A percentile compares a stretch with the other conserved stretches of the same genome.
Evolutionary conservation across 2,329 filamentous ascomycete genomes (phyloP).

Genomic region (Knufia petricola): DNA sequence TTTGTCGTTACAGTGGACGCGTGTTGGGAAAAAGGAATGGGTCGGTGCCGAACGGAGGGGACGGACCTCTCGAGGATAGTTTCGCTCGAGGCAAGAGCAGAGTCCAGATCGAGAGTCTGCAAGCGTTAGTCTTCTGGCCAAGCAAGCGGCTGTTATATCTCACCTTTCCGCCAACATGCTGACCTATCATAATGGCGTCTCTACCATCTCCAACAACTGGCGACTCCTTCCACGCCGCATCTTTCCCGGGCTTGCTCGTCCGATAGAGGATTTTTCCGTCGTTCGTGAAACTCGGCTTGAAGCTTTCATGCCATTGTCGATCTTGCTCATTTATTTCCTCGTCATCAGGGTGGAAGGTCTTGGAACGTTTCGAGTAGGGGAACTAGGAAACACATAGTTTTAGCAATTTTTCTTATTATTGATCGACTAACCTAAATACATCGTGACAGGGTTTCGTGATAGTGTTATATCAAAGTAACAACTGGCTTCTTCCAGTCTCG

Average conservation of each 20-base stretch:
- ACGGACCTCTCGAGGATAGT: conserved; percentile 47
- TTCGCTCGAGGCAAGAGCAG: conserved; percentile 12
- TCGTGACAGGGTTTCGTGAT: conserved; percentile 25
- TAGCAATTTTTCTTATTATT: conserved; percentile 34
- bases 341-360: conserved; percentile 53
- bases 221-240: conserved; percentile 5
- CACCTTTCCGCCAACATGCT: not conserved
- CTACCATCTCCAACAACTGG: not conserved
- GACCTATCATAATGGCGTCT: not conserved
- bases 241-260: conserved; percentile 3
- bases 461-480: conserved; percentile 36
- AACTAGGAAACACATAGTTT: conserved; percentile 51
- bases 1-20: conserved; percentile 20
- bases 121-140: not conserved
- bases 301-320: conserved; percentile 58
- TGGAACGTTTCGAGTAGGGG: conserved; percentile 73
- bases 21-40: conserved; percentile 14
- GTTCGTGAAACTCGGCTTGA: conserved; percentile 29
- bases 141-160: not conserved
- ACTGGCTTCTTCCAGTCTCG: conserved; percentile 11
- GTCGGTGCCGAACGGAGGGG: conserved; percentile 41
- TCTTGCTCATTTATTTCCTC: conserved; percentile 54
- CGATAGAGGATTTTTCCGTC: conserved; percentile 16
- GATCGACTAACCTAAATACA: conserved; percentile 33
- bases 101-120: conserved; percentile 11